phyloP scores from a whole-genome alignment of 2,329 filamentous ascomycete genomes.

The Sarocladium strictum region DNA sequence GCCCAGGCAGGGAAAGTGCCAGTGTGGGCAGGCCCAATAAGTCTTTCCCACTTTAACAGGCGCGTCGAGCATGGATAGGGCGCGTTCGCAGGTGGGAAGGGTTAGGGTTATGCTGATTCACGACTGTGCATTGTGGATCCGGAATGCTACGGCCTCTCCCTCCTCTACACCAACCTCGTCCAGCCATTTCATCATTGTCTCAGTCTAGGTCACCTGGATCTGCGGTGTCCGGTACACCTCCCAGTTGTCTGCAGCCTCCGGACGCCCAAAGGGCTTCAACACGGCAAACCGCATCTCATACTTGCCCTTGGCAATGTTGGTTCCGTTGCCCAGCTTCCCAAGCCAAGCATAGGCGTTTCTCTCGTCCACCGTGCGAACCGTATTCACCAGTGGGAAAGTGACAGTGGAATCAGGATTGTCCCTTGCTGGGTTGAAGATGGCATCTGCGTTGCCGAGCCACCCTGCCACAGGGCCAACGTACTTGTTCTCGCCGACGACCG shows the following conservation, averaged over 20 bases:
- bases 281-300: slow-evolving; percentile 20
- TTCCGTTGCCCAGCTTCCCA: slow-evolving; percentile 8
- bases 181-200: background rate
- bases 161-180: background rate
- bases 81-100: background rate
- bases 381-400: slow-evolving; percentile 12
- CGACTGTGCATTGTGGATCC: background rate
- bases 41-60: background rate
- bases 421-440: slow-evolving; percentile 17
- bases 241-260: slow-evolving; percentile 13
- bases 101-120: background rate
- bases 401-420: slow-evolving; percentile 6
- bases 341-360: background rate
- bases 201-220: slow-evolving; percentile 8
- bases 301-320: slow-evolving; percentile 9
- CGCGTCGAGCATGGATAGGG: background rate
- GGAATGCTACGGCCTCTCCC: background rate
- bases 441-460: slow-evolving; percentile 13
- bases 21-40: background rate
- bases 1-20: background rate
- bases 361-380: background rate
- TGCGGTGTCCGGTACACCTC: slow-evolving; percentile 10
- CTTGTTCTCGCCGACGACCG: slow-evolving; percentile 9
- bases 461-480: slow-evolving; percentile 13
- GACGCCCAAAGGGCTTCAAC: slow-evolving; percentile 19